Base-by-base conservation (phyloP, 23 red algal genomes). In the Gracilaria gracilis region DNA sequence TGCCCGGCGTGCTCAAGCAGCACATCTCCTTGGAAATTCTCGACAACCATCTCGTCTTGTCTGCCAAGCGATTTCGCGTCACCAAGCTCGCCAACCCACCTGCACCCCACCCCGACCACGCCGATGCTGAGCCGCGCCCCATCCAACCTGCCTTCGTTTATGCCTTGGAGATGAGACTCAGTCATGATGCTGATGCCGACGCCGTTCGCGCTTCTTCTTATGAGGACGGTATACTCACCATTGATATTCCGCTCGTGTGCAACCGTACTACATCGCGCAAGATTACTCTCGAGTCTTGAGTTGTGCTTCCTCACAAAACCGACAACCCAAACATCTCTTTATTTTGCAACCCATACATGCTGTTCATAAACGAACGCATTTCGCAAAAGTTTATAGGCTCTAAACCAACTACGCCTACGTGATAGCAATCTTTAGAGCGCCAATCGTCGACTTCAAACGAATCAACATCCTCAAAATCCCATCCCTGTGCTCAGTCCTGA, bases 201-300 rank as follows among this genome's bases (percentile, higher is more conserved):
- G 72, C 72, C 19, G 72, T 77, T 0, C 38, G 46, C n/a, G 72
- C 50, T 15, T 8, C 17, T 7, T 12, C 34, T 9, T 77, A 77
- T 28, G 72, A 49, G 23, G 46, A 77, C 39, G 72, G 72, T 28
- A 51, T 77, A 51, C 72, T 77, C 34, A 77, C 72, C 72, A 77
- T 77, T 50, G 4, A 31, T 14, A 77, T 77, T 50, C 72, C 72
- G 21, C 40, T 77, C 23, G 42, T 77, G 5, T 46, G 42, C 39
- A 25, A 7, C 23, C 4, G 39, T 34, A 39, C 72, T 28, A 23
- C 42, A 2, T 50, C 72, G 31, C 72, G 72, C 39, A 77, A 77
- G 72, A 77, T 77, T 23, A 50, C 72, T 2, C 40, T 77, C 2
- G 72, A 77, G 5, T 31, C 46, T 11, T 77, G 72, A 77, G n/a